These are phyloP conservation scores for Porcisia hertigi DNA, from an alignment of 208 protist species.

Conservation along the genomic window DNA sequence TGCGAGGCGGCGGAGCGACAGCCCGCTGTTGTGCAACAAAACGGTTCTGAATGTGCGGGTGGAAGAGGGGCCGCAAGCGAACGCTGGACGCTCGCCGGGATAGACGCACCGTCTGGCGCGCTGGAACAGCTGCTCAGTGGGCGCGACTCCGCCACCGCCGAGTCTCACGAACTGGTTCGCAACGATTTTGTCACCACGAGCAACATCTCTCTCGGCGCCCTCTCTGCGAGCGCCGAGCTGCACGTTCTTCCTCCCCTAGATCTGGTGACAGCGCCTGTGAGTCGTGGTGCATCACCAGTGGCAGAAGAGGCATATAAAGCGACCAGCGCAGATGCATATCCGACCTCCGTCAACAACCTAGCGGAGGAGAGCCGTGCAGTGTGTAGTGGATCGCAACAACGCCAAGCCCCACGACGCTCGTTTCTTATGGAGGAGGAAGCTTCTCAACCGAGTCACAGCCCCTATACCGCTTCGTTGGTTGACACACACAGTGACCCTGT, in stretches of 20 bases:
- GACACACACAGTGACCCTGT: not conserved
- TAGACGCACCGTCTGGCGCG: not conserved
- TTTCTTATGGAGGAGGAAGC: too few species aligned
- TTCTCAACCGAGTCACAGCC: not conserved
- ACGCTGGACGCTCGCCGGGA: not conserved
- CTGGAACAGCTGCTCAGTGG: not conserved
- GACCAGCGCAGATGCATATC: not conserved
- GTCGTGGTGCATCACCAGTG: not conserved
- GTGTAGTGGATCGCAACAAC: not conserved
- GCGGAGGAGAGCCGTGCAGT: not conserved
- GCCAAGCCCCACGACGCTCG: not conserved
- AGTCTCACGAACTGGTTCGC: not conserved
- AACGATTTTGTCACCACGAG: conserved; percentile 10
- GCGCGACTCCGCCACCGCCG: not conserved
- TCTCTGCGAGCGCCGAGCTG: conserved; percentile 23
- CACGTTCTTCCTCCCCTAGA: conserved; percentile 3
- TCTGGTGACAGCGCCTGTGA: not conserved
- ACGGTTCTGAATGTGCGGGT: not conserved
- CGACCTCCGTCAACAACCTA: not conserved
- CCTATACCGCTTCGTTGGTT: too few species aligned
- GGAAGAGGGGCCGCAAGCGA: not conserved
- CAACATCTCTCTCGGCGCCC: conserved; percentile 24
- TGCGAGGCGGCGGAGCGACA: not conserved
- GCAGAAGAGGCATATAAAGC: not conserved
- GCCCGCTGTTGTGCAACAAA: not conserved